Conservation (phyloP, 768 basidiomycete species). For the Termitomyces sp. region DNA sequence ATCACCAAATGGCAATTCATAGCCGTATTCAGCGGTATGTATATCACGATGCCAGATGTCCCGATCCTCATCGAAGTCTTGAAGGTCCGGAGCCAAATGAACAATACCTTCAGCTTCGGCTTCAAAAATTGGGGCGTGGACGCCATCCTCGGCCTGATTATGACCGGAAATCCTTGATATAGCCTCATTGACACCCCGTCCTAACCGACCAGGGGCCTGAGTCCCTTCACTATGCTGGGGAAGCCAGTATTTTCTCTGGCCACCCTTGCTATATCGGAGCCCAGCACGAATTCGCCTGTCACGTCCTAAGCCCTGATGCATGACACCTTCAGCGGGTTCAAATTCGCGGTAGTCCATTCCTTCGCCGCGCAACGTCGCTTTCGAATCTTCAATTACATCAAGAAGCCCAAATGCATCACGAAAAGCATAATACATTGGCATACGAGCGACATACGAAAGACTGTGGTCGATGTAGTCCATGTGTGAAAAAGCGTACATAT, state of each 20-base stretch:
- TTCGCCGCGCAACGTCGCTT: constrained; percentile 75
- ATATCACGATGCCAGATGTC: constrained; percentile 29
- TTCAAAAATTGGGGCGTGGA: constrained; percentile 70
- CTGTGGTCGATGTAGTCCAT: constrained; percentile 71
- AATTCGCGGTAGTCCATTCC: constrained; percentile 96
- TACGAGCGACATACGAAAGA: constrained; percentile 70
- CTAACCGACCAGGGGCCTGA: constrained; percentile 31
- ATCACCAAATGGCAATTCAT: constrained; percentile 62
- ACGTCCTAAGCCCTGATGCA: constrained; percentile 86
- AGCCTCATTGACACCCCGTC: constrained; percentile 35
- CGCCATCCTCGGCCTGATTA: constrained; percentile 42
- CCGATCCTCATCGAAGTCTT: constrained; percentile 32
- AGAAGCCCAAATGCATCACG: constrained; percentile 82
- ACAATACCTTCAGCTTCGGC: constrained; percentile 59
- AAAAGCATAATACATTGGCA: constrained; percentile 83
- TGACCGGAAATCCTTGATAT: constrained; percentile 35
- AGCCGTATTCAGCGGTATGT: constrained; percentile 33
- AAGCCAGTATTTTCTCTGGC: constrained; percentile 93
- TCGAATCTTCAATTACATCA: constrained; percentile 85
- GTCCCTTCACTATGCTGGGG: constrained; percentile 52
- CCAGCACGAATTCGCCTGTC: constrained; percentile 89
- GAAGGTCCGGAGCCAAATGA: constrained; percentile 56
- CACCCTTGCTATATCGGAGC: constrained; percentile 86
- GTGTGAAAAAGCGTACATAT: constrained; percentile 92
- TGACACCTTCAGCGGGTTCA: constrained; percentile 89